These are phyloP conservation scores for Aureoboletus auriporus DNA, from an alignment of 768 basidiomycete genomes.

Conservation along the genomic window DNA sequence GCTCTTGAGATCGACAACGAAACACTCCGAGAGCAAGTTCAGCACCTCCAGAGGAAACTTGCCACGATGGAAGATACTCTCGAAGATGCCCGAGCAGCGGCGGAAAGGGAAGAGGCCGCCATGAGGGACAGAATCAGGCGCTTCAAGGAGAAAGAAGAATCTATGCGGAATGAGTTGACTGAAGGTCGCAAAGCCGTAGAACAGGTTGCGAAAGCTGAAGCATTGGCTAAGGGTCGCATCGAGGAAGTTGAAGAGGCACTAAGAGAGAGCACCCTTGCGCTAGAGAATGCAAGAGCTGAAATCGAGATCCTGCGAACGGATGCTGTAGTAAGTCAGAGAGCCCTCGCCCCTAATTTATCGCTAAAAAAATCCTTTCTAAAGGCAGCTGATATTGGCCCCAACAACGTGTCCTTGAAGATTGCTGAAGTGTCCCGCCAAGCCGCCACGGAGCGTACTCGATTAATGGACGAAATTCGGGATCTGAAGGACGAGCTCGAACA, in stretches of 20 bases:
- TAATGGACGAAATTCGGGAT: slow-evolving; percentile 51
- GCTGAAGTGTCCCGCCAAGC: slow-evolving; percentile 46
- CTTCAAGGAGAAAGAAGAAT: slow-evolving; percentile 70
- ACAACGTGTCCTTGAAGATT: slow-evolving; percentile 43
- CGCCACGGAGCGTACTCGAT: slow-evolving; percentile 47
- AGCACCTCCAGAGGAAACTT: slow-evolving; percentile 79
- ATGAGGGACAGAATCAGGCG: slow-evolving; percentile 61
- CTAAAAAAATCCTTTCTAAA: slow-evolving; percentile 17
- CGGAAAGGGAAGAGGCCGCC: slow-evolving; percentile 70
- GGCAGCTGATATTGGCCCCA: slow-evolving; percentile 48
- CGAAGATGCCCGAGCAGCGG: slow-evolving; percentile 65
- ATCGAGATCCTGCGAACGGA: slow-evolving; percentile 78
- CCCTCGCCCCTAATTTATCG: background rate
- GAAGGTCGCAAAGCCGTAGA: slow-evolving; percentile 66
- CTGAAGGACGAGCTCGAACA: slow-evolving; percentile 48
- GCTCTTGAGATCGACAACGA: slow-evolving; percentile 96
- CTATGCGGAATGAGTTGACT: slow-evolving; percentile 64
- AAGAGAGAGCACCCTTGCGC: slow-evolving; percentile 77
- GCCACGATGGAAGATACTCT: slow-evolving; percentile 76
- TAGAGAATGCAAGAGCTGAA: slow-evolving; percentile 89
- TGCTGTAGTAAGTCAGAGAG: slow-evolving; percentile 52
- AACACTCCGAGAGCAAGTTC: slow-evolving; percentile 83
- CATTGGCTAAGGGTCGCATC: slow-evolving; percentile 55
- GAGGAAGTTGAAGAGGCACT: slow-evolving; percentile 90
- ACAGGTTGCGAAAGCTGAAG: slow-evolving; percentile 58